Evolutionary conservation across 768 basidiomycete species (phyloP), one percentile per base, ranked within the genome.

Genomic region (Tricholoma sp.): DNA sequence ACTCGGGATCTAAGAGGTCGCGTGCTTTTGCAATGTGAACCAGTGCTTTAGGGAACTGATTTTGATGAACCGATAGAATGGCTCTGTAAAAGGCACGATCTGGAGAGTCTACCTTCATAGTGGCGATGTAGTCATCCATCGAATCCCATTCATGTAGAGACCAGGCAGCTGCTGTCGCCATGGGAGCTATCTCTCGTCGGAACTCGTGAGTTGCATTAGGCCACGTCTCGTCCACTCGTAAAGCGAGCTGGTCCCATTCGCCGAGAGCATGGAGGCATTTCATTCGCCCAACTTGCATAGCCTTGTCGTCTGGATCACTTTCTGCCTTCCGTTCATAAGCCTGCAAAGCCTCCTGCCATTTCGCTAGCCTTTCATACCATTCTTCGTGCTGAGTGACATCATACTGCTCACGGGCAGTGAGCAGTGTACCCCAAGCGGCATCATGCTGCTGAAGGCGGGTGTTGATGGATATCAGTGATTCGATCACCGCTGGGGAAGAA

Each of bases 131-230:
- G 63, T 94, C 87, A 47, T 98, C 97, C 97, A 99, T 99, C 3
- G 87, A 82, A 64, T 98, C 94, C 97, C 97, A 99, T 64, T 98
- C 95, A 61, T 89, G 87, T 56, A 98, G 74, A 1, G 93, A 93
- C 96, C 97, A 99, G 1, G 94, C 92, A 1, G 97, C 96, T 0
- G 96, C 95, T 0, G 97, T 92, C 0, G 96, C 97, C 79, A 99
- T 88, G 0, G 97, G 95, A 0, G 97, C 94, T 61, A 98, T 97
- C 71, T 91, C 88, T 52, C 88, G 82, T 49, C 89, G 86, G 61
- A 94, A 87, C 52, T 97, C 94, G 57, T 87, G 80, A 49, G 79
- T 84, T 9, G 92, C 89, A 59, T 82, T 88, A 2, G 82, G 70
- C 97, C 97, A 99, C 60, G 88, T 83, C 61, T 92, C 86, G 56